Percentiles rank a stretch among this genome's conserved stretches.
phyloP scores from a whole-genome alignment of 441 rosid genomes.

The Euphorbia corollata region DNA sequence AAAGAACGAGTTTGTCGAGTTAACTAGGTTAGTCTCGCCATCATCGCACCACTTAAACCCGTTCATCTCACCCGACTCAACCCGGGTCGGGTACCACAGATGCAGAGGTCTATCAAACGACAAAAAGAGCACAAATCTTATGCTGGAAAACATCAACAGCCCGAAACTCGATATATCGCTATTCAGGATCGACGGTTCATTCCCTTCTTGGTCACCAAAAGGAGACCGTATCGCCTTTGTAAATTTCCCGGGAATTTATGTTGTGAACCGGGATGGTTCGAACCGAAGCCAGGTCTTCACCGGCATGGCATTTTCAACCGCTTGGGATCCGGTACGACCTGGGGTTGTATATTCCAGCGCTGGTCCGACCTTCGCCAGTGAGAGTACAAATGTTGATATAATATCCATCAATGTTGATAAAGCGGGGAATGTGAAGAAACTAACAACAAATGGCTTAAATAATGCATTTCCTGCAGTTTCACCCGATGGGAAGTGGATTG shows the following conservation, averaged over 20 bases:
- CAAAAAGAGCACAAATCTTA: slow-evolving; percentile 33
- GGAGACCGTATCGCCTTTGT: slow-evolving; percentile 74
- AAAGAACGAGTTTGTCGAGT: slow-evolving; percentile 44
- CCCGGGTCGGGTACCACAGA: slow-evolving; percentile 66
- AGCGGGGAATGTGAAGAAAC: slow-evolving; percentile 30
- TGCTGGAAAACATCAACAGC: slow-evolving; percentile 57
- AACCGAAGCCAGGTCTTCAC: slow-evolving; percentile 42
- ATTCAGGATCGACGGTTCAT: slow-evolving; percentile 70
- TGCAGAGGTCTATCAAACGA: slow-evolving; percentile 49
- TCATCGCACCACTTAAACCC: slow-evolving; percentile 68
- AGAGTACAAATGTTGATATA: slow-evolving; percentile 57
- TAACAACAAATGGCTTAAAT: slow-evolving; percentile 60
- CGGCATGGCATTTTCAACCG: slow-evolving; percentile 52
- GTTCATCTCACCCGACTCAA: slow-evolving; percentile 64
- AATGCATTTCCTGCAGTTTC: slow-evolving; percentile 81
- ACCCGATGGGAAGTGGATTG: slow-evolving; percentile 69
- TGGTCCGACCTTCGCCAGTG: slow-evolving; percentile 68
- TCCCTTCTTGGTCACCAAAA: slow-evolving; percentile 66
- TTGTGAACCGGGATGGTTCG: slow-evolving; percentile 71
- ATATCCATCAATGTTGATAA: slow-evolving; percentile 49
- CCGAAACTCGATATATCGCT: slow-evolving; percentile 46
- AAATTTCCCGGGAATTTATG: slow-evolving; percentile 69
- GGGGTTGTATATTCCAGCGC: slow-evolving; percentile 57
- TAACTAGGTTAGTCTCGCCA: slow-evolving; percentile 64
- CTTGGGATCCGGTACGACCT: slow-evolving; percentile 65